A percentile compares a stretch with the other conserved stretches of the same genome.
Conservation (phyloP, 2,329 filamentous ascomycete genomes). For the Pyrenophora teres region DNA sequence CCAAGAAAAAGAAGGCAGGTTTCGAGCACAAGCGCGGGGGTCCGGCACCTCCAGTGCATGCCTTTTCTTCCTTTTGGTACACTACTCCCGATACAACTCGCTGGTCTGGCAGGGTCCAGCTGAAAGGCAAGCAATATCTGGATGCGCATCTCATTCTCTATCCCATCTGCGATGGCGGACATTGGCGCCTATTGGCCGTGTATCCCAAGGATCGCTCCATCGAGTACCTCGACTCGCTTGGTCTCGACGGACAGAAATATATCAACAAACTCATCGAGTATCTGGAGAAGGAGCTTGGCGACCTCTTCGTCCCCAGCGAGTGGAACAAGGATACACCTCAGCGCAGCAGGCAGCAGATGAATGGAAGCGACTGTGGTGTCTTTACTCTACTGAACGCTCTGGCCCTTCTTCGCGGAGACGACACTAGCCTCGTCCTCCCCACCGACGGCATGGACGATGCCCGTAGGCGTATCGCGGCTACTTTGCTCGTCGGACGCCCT, state of each 20-base stretch:
- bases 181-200: constrained; percentile 76
- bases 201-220: constrained; percentile 64
- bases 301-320: constrained; percentile 60
- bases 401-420: constrained; percentile 54
- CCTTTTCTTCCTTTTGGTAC: constrained; percentile 70
- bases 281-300: constrained; percentile 63
- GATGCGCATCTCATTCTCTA: constrained; percentile 70
- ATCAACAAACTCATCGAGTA: constrained; percentile 51
- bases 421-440: constrained; percentile 51
- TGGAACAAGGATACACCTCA: constrained; percentile 62
- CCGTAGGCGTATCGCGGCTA: constrained; percentile 65
- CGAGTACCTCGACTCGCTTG: constrained; percentile 72
- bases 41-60: constrained; percentile 63
- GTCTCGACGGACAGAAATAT: constrained; percentile 46
- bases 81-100: constrained; percentile 54
- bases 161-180: constrained; percentile 65
- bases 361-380: constrained; percentile 76
- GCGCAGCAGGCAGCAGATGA: constrained; percentile 61
- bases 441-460: constrained; percentile 63
- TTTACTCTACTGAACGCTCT: constrained; percentile 76
- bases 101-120: constrained; percentile 52
- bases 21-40: constrained; percentile 60
- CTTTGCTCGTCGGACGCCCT: constrained; percentile 62
- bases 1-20: constrained; percentile 62
- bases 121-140: constrained; percentile 60